These are phyloP conservation scores for Blumeria hordei DNA, from an alignment of 2,329 filamentous ascomycete species.

Conservation along the genomic window DNA sequence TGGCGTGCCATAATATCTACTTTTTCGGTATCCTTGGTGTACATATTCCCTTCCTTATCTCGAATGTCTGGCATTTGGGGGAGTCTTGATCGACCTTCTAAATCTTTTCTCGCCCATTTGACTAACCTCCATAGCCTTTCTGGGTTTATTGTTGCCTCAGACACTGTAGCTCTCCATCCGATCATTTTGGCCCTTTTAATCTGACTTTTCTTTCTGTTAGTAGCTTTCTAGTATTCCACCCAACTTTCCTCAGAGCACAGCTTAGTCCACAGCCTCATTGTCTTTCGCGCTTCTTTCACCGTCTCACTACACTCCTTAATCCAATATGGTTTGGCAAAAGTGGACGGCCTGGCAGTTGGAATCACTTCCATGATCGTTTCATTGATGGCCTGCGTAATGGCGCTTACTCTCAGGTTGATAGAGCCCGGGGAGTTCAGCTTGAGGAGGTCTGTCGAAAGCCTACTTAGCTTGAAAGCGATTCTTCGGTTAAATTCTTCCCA, in stretches of 20 bases:
- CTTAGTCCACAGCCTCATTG: not conserved
- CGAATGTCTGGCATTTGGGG: not conserved
- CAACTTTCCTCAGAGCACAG: not conserved
- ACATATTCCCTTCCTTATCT: not conserved
- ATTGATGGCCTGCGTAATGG: no score
- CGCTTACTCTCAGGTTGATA: no score
- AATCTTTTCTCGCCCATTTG: not conserved
- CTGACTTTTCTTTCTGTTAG: not conserved
- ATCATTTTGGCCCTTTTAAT: not conserved
- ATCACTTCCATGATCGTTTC: no score
- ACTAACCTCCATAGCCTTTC: not conserved
- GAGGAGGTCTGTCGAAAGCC: no score
- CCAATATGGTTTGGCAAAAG: not conserved
- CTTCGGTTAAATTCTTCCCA: not conserved
- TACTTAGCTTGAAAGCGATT: not conserved
- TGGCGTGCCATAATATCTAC: no score
- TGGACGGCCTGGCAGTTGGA: not conserved
- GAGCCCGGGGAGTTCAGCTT: no score
- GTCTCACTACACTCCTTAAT: not conserved
- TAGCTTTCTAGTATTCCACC: not conserved
- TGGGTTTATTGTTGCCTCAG: not conserved
- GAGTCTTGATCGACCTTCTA: not conserved
- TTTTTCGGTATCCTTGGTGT: no score
- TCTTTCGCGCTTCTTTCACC: not conserved
- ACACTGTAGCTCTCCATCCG: not conserved